These are phyloP conservation scores for Thelonectria discophora DNA, from an alignment of 2,329 filamentous ascomycete species.

Conservation along the genomic window DNA sequence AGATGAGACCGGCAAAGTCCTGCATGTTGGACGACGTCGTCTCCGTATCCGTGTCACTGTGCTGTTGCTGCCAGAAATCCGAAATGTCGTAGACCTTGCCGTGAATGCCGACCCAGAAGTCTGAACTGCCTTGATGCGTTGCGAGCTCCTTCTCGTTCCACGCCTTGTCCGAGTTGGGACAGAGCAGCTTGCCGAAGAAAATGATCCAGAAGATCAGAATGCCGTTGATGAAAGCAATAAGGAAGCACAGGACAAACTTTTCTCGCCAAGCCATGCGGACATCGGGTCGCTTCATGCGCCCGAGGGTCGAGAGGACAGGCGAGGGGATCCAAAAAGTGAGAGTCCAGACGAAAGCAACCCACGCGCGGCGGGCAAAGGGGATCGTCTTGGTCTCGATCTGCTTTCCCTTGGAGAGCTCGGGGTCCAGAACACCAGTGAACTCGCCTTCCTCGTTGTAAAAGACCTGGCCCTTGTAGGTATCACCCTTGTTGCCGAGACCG, in stretches of 20 bases:
- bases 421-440: slow-evolving; percentile 75
- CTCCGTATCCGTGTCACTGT: slow-evolving; percentile 76
- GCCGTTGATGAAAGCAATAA: slow-evolving; percentile 85
- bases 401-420: slow-evolving; percentile 80
- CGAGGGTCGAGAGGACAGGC: slow-evolving; percentile 78
- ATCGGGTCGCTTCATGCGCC: slow-evolving; percentile 96
- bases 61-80: slow-evolving; percentile 85
- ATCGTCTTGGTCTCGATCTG: slow-evolving; percentile 76
- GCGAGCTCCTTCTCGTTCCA: slow-evolving; percentile 78
- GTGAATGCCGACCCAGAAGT: slow-evolving; percentile 88
- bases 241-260: slow-evolving; percentile 82
- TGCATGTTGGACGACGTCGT: slow-evolving; percentile 74
- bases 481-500: slow-evolving; percentile 86
- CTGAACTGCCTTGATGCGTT: slow-evolving; percentile 73
- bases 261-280: slow-evolving; percentile 98
- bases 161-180: slow-evolving; percentile 90
- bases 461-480: slow-evolving; percentile 75
- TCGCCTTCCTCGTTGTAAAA: slow-evolving; percentile 79
- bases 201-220: slow-evolving; percentile 92
- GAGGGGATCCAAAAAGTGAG: slow-evolving; percentile 96
- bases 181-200: slow-evolving; percentile 82
- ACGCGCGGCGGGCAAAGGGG: slow-evolving; percentile 72
- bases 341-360: slow-evolving; percentile 85
- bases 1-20: slow-evolving; percentile 77
- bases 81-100: slow-evolving; percentile 92